A percentile compares a stretch with the other conserved stretches of the same genome.
Conservation (phyloP, 2,329 filamentous ascomycete genomes). For the Exophiala bonariae region DNA sequence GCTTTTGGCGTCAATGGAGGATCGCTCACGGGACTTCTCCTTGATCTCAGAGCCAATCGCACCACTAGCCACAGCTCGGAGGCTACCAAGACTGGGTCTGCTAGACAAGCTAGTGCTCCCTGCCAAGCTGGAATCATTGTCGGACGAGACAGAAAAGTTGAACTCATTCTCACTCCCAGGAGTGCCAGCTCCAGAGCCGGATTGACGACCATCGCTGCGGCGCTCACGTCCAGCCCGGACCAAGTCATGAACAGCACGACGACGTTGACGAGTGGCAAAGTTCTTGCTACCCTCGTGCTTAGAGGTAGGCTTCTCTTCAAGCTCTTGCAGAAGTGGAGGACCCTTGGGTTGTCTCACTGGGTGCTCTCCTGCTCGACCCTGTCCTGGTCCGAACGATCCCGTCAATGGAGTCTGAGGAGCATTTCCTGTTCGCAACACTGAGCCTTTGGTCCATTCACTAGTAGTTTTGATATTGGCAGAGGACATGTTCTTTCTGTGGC, state of each 20-base stretch:
- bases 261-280: conserved; percentile 88
- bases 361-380: conserved; percentile 90
- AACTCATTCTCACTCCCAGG: conserved; percentile 81
- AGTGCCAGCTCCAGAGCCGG: conserved; percentile 73
- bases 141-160: conserved; percentile 68
- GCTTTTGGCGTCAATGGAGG: conserved; percentile 59
- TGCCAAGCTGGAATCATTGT: conserved; percentile 68
- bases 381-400: conserved; percentile 87
- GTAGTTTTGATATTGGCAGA: conserved; percentile 54
- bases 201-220: conserved; percentile 63
- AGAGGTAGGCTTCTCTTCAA: conserved; percentile 83
- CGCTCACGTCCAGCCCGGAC: conserved; percentile 87
- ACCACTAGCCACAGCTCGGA: conserved; percentile 75
- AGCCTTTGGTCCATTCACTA: conserved; percentile 57
- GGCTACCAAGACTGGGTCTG: conserved; percentile 70
- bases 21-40: conserved; percentile 65
- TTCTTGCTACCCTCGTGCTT: conserved; percentile 97
- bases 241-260: conserved; percentile 86
- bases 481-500: conserved; percentile 87
- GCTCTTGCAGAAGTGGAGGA: conserved; percentile 87
- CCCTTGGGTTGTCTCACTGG: conserved; percentile 90
- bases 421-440: conserved; percentile 74
- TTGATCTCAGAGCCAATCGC: conserved; percentile 88
- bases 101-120: conserved; percentile 81
- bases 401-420: conserved; percentile 79